Evolutionary conservation across 2,329 filamentous ascomycete species (phyloP).

Genomic region (Ophiostoma ips): DNA sequence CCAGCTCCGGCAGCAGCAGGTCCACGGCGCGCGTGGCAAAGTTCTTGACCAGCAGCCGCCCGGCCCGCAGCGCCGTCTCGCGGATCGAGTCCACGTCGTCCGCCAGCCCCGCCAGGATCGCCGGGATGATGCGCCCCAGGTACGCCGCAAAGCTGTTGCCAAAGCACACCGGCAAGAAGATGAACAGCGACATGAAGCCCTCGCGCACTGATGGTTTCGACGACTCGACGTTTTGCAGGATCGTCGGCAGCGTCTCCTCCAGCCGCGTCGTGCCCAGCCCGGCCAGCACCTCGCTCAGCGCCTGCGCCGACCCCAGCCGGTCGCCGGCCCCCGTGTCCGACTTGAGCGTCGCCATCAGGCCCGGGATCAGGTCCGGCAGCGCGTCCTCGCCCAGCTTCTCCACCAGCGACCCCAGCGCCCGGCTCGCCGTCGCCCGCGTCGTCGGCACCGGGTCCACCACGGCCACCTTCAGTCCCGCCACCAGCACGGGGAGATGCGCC

Average conservation of each 20-base stretch:
- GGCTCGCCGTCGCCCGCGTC: slow-evolving; percentile 88
- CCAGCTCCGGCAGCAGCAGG: slow-evolving; percentile 81
- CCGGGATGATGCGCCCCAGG: slow-evolving; percentile 85
- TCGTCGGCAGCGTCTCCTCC: slow-evolving; percentile 91
- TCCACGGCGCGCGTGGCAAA: slow-evolving; percentile 93
- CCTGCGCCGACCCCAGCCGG: slow-evolving; percentile 88
- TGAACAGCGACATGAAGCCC: slow-evolving; percentile 99
- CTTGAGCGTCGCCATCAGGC: slow-evolving; percentile 94
- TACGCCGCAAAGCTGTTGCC: slow-evolving; percentile 98
- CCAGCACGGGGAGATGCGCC: slow-evolving; percentile 78
- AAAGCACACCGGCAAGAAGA: slow-evolving; percentile 97
- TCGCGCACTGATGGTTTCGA: slow-evolving; percentile 82
- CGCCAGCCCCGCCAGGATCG: slow-evolving; percentile 84
- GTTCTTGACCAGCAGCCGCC: slow-evolving; percentile 92
- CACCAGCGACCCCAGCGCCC: slow-evolving; percentile 88
- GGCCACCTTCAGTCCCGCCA: slow-evolving; percentile 76
- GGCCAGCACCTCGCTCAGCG: slow-evolving; percentile 88
- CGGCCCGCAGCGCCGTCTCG: slow-evolving; percentile 88
- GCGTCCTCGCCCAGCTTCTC: slow-evolving; percentile 97
- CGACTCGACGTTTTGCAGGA: slow-evolving; percentile 89
- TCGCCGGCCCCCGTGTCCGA: slow-evolving; percentile 95
- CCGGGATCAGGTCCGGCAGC: slow-evolving; percentile 90
- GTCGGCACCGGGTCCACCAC: slow-evolving; percentile 93
- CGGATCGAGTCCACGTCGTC: slow-evolving; percentile 95
- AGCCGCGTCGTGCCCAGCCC: slow-evolving; percentile 83